phyloP scores from a whole-genome alignment of 2,329 filamentous ascomycete species.

The Seiridium unicorne region DNA sequence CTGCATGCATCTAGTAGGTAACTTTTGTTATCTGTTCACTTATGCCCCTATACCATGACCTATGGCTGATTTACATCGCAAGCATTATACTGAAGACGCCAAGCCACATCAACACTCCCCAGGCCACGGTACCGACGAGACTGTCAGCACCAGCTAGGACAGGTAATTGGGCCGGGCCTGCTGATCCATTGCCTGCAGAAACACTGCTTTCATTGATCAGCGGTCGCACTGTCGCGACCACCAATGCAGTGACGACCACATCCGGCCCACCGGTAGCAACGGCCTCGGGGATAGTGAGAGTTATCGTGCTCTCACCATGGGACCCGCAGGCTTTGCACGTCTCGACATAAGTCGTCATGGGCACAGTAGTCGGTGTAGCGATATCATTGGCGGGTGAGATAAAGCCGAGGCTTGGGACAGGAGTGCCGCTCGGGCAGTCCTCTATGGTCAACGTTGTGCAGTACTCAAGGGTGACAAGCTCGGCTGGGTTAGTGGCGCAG shows the following conservation, averaged over 20 bases:
- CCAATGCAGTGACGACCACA: slow-evolving; percentile 13
- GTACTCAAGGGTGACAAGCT: slow-evolving; percentile 30
- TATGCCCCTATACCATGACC: not conserved
- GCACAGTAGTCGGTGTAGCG: slow-evolving; percentile 7
- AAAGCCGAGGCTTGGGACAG: not conserved
- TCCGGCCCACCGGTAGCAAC: slow-evolving; percentile 11
- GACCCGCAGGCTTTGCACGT: slow-evolving; percentile 30
- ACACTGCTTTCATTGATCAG: slow-evolving; percentile 3
- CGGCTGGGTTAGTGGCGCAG: slow-evolving; percentile 30
- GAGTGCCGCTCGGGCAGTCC: slow-evolving; percentile 20
- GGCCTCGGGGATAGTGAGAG: slow-evolving; percentile 29
- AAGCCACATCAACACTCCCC: slow-evolving; percentile 20
- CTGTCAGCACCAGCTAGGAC: slow-evolving; percentile 5
- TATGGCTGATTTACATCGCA: slow-evolving; percentile 11
- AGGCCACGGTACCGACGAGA: slow-evolving; percentile 11
- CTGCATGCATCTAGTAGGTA: too few species aligned
- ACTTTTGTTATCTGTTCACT: not conserved
- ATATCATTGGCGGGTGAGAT: not conserved
- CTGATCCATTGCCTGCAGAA: not conserved
- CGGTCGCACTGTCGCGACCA: slow-evolving; percentile 24
- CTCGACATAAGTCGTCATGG: slow-evolving; percentile 27
- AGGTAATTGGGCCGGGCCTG: not conserved
- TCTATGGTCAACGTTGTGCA: slow-evolving; percentile 28
- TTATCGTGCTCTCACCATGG: slow-evolving; percentile 28
- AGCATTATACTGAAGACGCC: slow-evolving; percentile 20